Percentiles rank a stretch among this genome's conserved stretches.
These are phyloP conservation scores for Umbelopsis vinacea DNA, from an alignment of 192 early-diverging fungal genomes.

Conservation along the genomic window DNA sequence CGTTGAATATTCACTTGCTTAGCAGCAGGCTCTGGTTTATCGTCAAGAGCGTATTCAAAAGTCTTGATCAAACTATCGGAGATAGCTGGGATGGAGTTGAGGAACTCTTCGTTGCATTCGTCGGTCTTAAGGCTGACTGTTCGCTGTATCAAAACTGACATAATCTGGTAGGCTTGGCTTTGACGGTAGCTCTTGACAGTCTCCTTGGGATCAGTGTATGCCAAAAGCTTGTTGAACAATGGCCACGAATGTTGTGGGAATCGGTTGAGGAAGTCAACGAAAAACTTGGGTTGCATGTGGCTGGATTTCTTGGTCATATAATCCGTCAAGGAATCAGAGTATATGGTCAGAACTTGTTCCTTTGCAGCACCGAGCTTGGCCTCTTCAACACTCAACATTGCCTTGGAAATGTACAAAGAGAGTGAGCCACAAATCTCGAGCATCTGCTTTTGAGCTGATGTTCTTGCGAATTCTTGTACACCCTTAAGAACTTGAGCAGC, in stretches of 20 bases:
- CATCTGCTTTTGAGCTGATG: conserved; percentile 55
- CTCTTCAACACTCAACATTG: conserved; percentile 56
- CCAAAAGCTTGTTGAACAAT: conserved; percentile 58
- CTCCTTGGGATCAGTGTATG: conserved; percentile 53
- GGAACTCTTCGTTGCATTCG: conserved; percentile 42
- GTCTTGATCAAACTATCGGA: conserved; percentile 45
- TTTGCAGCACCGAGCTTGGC: conserved; percentile 38
- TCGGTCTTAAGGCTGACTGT: conserved; percentile 42
- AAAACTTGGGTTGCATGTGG: conserved; percentile 70
- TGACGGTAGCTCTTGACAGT: conserved; percentile 69
- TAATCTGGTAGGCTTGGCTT: conserved; percentile 59
- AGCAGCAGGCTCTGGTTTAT: conserved; percentile 29
- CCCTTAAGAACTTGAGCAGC: conserved; percentile 62
- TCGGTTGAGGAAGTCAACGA: conserved; percentile 65
- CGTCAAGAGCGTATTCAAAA: conserved; percentile 37
- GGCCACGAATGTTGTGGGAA: conserved; percentile 65
- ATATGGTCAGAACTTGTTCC: conserved; percentile 52
- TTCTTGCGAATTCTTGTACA: conserved; percentile 78
- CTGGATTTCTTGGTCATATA: conserved; percentile 79
- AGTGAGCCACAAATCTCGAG: conserved; percentile 58
- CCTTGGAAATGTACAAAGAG: conserved; percentile 62
- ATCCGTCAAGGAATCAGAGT: conserved; percentile 63
- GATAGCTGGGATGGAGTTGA: conserved; percentile 41
- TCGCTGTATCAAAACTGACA: conserved; percentile 47
- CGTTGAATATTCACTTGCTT: conserved; percentile 45